Base-by-base conservation (phyloP, 805 yeast genomes). In the Nematodospora valgi region DNA sequence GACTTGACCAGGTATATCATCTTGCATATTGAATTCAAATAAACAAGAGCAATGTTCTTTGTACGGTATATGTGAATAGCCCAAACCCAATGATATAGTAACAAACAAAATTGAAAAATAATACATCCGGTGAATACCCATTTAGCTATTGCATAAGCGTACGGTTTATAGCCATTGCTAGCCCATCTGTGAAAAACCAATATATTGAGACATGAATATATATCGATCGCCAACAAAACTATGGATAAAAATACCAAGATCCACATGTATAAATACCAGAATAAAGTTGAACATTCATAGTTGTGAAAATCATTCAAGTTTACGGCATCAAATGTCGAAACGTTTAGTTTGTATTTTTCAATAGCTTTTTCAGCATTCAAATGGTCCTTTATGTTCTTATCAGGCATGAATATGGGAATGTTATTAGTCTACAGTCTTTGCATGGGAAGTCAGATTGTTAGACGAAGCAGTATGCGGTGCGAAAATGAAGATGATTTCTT, bases 91-190 rank as follows among this genome's bases (percentile, higher is more conserved):
- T 79, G 82, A 58, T 78, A 78, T 1, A 78, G 43, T 32, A 82
- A 48, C 17, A 83, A 60, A 4, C 73, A 58, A 32, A 85, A 64
- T 7, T 91, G 82, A 36, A 84, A 72, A 9, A 87, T 70, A 40
- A 87, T 87, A 55, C 96, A 87, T 3, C 82, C 86, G 2, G 83
- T 76, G 51, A 82, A 83, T n/a, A 83, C 60, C 91, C 91, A 83
- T 51, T 64, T 66, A 38, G 73, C 73, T 64, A 76, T 39, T 68
- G 72, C 38, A 71, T 76, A 52, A 48, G 72, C 68, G 46, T 65
- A 68, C 3, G 69, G 68, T 39, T 62, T 48, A 39, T 60, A 62
- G 34, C 73, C 70, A 28, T 67, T 58, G 4, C 77, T 68, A 3
- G 80, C 70, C 91, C 91, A 82, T 30, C 74, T 66, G 50, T 82